phyloP scores from a whole-genome alignment of 2,329 filamentous ascomycete species.

The Coleophoma eucalyptorum region DNA sequence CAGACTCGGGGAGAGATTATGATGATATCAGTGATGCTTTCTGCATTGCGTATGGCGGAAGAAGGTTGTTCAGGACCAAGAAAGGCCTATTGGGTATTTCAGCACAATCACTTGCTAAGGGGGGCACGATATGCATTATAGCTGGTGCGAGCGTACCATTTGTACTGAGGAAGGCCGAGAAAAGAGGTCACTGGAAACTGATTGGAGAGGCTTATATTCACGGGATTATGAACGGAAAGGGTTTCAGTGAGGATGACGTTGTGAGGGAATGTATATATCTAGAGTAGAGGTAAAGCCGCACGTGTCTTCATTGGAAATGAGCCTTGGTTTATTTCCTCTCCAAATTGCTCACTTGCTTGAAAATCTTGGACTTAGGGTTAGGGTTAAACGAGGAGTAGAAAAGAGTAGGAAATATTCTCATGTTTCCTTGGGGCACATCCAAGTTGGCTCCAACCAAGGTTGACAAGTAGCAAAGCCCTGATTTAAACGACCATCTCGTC shows the following conservation, averaged over 20 bases:
- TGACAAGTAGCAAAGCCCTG: not conserved
- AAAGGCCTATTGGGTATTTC: slow-evolving; percentile 1
- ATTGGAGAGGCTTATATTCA: not conserved
- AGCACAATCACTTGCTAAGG: not conserved
- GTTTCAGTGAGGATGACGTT: not conserved
- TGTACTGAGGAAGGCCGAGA: not conserved
- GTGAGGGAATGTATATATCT: not conserved
- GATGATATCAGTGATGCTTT: slow-evolving; percentile 5
- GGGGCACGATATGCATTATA: slow-evolving; percentile 1
- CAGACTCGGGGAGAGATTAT: not conserved
- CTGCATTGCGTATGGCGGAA: slow-evolving; percentile 5
- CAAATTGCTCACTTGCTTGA: no score
- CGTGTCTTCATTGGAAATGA: no score
- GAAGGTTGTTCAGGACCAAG: slow-evolving; percentile 3
- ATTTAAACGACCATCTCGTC: not conserved
- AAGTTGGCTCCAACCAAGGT: not conserved
- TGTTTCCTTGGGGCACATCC: not conserved
- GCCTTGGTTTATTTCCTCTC: no score
- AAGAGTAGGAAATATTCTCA: not conserved
- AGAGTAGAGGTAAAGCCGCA: not conserved
- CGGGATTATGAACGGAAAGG: not conserved
- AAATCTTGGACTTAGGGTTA: no score
- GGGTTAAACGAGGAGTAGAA: no score
- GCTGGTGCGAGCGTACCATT: slow-evolving; percentile 2
- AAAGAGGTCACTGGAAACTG: not conserved